Evolutionary conservation across 2,329 filamentous ascomycete genomes (phyloP), one percentile per base, ranked within the genome.

Genomic region (Exophiala aquamarina): DNA sequence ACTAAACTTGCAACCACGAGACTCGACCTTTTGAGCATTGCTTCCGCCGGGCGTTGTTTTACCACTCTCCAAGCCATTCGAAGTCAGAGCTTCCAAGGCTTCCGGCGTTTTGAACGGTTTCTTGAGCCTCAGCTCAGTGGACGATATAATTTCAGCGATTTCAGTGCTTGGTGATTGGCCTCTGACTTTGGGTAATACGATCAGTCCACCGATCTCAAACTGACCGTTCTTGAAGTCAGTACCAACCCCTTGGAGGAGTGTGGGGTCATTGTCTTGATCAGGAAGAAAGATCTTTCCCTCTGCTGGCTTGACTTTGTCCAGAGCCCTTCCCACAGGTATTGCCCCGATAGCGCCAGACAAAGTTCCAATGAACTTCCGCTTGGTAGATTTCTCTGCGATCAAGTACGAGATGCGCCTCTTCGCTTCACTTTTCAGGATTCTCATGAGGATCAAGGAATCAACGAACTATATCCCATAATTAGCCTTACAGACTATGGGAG

Each of bases 321-420:
- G 84, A 19, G 93, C 90, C 60, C 93, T 81, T 45, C 90, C 89
- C 42, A 98, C 93, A n/a, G 92, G 89, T 17, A 98, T 88, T 5
- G 89, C 87, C 29, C 93, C 92, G 41, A 91, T 87, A 65, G 89
- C 82, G 42, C 87, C 81, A 19, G 93, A 91, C 56, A 89, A 80
- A 74, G 86, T 86, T 33, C 93, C 93, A 61, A 98, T 90, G 64
- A 97, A 95, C 65, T 72, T 81, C 61, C 92, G 84, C 61, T 89
- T 83, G 71, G 97, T 94, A 2, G 91, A 96, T 66, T 96, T 97
- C 60, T 94, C 91, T 17, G 93, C 93, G 52, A 95, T 93, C 40
- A 98, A 81, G 63, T 95, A 91, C 42, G 90, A 89, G 49, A 95
- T 89, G 44, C 93, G 88, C 58, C 93, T 87, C 57, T 86, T 84